Evolutionary conservation across 106 monocot species (phyloP), one percentile per base, ranked within the genome.

Genomic region (Apostasia shenzhenica): DNA sequence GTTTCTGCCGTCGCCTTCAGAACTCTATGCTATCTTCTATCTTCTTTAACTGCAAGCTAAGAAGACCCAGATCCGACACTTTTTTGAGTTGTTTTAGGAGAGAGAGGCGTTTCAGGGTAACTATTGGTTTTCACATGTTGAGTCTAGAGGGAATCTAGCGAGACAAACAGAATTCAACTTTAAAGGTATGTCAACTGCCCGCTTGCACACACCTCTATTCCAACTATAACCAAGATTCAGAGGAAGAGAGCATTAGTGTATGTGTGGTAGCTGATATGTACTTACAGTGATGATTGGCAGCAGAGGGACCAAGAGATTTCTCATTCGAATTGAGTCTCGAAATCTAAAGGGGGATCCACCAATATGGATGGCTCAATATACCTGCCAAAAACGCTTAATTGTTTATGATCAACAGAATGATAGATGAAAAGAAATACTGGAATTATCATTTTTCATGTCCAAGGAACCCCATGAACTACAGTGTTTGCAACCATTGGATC

Each of bases 241-340:
- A 39, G 5, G 39, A 8, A 1, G 11, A n/a, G n/a, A 46, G 40
- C 8, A 4, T 58, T 67, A 3, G n/a, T n/a, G n/a, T n/a, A n/a
- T n/a, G n/a, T n/a, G n/a, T n/a, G n/a, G n/a, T n/a, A n/a, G n/a
- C n/a, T n/a, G n/a, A n/a, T n/a, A n/a, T n/a, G n/a, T n/a, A 51
- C 77, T 82, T 68, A 92, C 95, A 46, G 92, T 92, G 72, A 97
- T 92, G 52, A 90, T 79, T 4, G 90, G 90, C 48, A 90, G 86
- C 62, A 90, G 61, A n/a, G 0, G 90, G 90, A 13, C 90, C 90
- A 60, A 90, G 92, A 67, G 92, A 87, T 68, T 97, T 89, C 67
- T 92, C 95, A 0, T 71, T 92, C 95, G 89, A 92, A 45, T n/a
- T n/a, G n/a, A n/a, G 92, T 80, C 55, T 77, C 82, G 0, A 92